A percentile compares a stretch with the other conserved stretches of the same genome.
These are phyloP conservation scores for Rhizopus sp. DNA, from an alignment of 371 early-diverging fungal species.

Conservation along the genomic window DNA sequence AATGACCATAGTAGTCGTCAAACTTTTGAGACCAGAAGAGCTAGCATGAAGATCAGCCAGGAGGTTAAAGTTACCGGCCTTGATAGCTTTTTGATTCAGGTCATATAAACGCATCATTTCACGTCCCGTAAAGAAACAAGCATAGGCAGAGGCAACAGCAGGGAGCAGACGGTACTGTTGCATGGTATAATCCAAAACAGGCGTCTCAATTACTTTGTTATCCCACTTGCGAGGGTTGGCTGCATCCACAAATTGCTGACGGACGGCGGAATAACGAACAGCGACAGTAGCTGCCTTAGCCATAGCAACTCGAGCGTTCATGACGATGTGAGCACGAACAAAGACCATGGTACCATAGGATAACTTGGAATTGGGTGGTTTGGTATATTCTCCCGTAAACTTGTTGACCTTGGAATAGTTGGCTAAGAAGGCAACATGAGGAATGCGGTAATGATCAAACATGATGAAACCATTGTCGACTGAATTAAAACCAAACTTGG, in stretches of 20 bases:
- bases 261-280: conserved; percentile 52
- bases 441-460: conserved; percentile 78
- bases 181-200: conserved; percentile 77
- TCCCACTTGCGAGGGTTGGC: conserved; percentile 45
- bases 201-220: conserved; percentile 58
- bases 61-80: conserved; percentile 50
- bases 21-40: conserved; percentile 82
- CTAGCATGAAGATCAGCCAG: conserved; percentile 86
- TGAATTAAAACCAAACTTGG: conserved; percentile 82
- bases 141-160: conserved; percentile 71
- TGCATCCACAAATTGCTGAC: conserved; percentile 54
- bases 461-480: conserved; percentile 88
- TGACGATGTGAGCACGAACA: conserved; percentile 69
- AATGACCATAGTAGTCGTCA: conserved; percentile 74
- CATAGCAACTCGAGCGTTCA: conserved; percentile 51
- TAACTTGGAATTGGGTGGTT: conserved; percentile 72
- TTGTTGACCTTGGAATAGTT: conserved; percentile 73
- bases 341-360: conserved; percentile 80
- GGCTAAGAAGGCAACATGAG: conserved; percentile 79
- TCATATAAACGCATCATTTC: conserved; percentile 67
- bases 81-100: conserved; percentile 58
- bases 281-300: conserved; percentile 56
- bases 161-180: conserved; percentile 78
- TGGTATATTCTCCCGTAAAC: conserved; percentile 64
- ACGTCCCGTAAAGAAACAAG: conserved; percentile 68